Conservation (phyloP, 2,329 filamentous ascomycete species). For the Knoxdaviesia capensis region DNA sequence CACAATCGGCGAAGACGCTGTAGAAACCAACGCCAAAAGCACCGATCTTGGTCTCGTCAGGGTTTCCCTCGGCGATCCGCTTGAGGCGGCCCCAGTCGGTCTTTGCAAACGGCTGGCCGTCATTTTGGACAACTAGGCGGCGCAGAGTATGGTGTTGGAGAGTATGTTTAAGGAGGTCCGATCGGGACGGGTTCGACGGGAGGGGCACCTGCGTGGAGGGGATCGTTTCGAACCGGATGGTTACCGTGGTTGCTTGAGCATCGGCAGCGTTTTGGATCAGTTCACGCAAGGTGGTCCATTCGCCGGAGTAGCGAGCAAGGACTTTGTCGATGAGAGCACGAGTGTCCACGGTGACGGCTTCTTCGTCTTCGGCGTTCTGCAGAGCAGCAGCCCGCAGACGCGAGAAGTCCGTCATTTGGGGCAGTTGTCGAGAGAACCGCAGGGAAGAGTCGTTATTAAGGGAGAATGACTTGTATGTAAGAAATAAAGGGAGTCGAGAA, state of each 20-base stretch:
- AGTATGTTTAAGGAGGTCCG: slow-evolving; percentile 61
- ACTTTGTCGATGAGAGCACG: slow-evolving; percentile 95
- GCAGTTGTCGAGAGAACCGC: background rate
- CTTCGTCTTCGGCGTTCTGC: slow-evolving; percentile 71
- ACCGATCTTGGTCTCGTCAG: slow-evolving; percentile 96
- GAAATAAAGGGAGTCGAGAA: background rate
- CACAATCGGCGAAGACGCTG: slow-evolving; percentile 94
- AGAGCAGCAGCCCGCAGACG: slow-evolving; percentile 74
- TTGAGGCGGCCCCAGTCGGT: slow-evolving; percentile 90
- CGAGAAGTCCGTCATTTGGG: slow-evolving; percentile 42
- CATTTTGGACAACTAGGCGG: slow-evolving; percentile 78
- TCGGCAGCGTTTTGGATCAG: slow-evolving; percentile 98
- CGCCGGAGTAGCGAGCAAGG: slow-evolving; percentile 83
- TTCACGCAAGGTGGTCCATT: slow-evolving; percentile 80
- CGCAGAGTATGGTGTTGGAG: slow-evolving; percentile 71
- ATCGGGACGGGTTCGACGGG: slow-evolving; percentile 39
- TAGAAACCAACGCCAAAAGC: slow-evolving; percentile 98
- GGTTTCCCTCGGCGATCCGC: slow-evolving; percentile 96
- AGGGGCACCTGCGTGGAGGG: slow-evolving; percentile 66
- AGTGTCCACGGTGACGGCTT: slow-evolving; percentile 95
- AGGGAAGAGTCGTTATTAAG: background rate
- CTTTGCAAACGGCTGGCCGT: slow-evolving; percentile 69
- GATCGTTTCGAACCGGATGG: slow-evolving; percentile 77
- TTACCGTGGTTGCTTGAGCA: slow-evolving; percentile 75
- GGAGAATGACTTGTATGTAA: background rate